phyloP scores from a whole-genome alignment of 2,329 filamentous ascomycete genomes.

The Pseudopyricularia javanii region DNA sequence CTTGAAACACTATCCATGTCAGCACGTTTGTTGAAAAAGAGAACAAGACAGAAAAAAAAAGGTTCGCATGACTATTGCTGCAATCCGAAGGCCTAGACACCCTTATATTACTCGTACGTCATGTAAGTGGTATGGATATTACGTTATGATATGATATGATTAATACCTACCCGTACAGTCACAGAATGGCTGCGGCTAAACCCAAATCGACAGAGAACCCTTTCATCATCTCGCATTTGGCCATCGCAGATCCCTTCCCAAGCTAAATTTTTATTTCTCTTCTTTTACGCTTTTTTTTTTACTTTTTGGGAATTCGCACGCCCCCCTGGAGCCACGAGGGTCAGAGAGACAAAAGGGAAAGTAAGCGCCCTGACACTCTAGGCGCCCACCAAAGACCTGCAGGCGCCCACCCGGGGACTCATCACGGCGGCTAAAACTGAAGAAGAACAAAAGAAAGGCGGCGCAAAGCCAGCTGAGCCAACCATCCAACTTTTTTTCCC shows the following conservation, averaged over 20 bases:
- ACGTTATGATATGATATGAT: too few relatives aligned
- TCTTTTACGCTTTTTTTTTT: background rate
- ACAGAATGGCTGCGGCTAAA: background rate
- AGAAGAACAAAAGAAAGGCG: too few relatives aligned
- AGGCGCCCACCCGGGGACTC: background rate
- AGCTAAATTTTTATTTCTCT: background rate
- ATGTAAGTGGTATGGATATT: too few relatives aligned
- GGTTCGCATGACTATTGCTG: too few relatives aligned
- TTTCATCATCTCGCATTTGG: background rate
- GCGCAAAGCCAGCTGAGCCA: background rate
- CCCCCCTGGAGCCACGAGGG: too few relatives aligned
- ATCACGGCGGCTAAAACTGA: background rate
- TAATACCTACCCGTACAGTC: background rate
- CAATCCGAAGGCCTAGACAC: too few relatives aligned
- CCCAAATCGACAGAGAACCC: background rate
- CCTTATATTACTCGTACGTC: too few relatives aligned
- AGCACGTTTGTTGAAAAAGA: too few relatives aligned
- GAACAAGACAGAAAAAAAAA: too few relatives aligned
- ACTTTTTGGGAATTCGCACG: background rate
- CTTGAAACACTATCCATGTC: too few relatives aligned
- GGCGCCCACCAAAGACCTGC: background rate
- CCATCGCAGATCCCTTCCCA: background rate
- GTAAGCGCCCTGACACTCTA: background rate
- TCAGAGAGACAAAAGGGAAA: too few relatives aligned
- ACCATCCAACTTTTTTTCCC: background rate